These are phyloP conservation scores for Xylaria castorea DNA, from an alignment of 495 filamentous ascomycete species.

Conservation along the genomic window DNA sequence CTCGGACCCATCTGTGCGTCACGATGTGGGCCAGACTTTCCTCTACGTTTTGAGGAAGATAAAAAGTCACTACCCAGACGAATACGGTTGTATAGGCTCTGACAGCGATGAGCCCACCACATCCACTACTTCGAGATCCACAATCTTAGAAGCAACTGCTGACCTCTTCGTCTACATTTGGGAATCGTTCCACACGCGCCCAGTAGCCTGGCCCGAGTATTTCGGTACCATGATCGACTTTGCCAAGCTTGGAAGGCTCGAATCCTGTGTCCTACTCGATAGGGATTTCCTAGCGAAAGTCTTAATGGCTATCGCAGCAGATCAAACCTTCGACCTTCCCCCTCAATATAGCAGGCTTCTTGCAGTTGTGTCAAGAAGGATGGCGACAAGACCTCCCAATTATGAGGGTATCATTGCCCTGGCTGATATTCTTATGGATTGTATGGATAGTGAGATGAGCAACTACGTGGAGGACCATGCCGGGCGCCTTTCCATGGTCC, in stretches of 20 bases:
- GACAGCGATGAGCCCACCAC: conserved; percentile 32
- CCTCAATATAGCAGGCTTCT: conserved; percentile 52
- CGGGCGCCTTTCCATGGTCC: conserved; percentile 36
- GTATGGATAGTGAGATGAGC: conserved; percentile 56
- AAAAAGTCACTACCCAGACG: conserved; percentile 48
- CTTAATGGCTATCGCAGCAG: conserved; percentile 68
- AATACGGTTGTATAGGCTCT: conserved; percentile 47
- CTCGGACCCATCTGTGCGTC: conserved; percentile 65
- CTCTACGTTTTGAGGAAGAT: conserved; percentile 60
- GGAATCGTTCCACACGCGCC: conserved; percentile 56
- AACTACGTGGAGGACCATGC: conserved; percentile 50
- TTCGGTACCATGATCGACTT: conserved; percentile 72
- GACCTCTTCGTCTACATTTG: conserved; percentile 63
- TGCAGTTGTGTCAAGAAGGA: conserved; percentile 53
- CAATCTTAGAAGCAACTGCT: conserved; percentile 28
- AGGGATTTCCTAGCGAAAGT: conserved; percentile 62
- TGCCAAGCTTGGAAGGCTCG: conserved; percentile 60
- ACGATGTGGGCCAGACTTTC: conserved; percentile 62
- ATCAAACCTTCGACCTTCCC: conserved; percentile 52
- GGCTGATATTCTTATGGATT: conserved; percentile 56
- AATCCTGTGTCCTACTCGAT: conserved; percentile 62
- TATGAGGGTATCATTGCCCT: conserved; percentile 62
- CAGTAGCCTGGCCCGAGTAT: conserved; percentile 80
- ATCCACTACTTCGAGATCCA: conserved; percentile 2
- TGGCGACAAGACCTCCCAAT: conserved; percentile 57